A percentile compares a stretch with the other conserved stretches of the same genome.
These are phyloP conservation scores for Hippophae rhamnoides DNA, from an alignment of 306 rosid genomes.

Conservation along the genomic window DNA sequence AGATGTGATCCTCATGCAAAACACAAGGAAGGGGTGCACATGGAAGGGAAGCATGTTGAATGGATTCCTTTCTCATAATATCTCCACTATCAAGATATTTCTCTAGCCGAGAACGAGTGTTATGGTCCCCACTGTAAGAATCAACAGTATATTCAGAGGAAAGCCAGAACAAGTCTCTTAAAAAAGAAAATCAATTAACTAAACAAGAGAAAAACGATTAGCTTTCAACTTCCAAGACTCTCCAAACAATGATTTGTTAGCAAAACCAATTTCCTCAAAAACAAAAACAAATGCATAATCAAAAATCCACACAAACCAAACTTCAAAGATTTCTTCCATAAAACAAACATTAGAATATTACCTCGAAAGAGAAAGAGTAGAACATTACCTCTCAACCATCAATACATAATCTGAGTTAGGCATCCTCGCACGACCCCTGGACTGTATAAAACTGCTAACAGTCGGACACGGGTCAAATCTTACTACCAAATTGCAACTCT, in stretches of 20 bases:
- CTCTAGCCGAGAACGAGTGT: constrained; percentile 46
- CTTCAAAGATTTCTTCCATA: background rate
- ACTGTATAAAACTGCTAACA: constrained; percentile 83
- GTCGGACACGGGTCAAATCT: constrained; percentile 83
- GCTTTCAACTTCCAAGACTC: no score
- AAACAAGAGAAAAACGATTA: background rate
- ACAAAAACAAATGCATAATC: background rate
- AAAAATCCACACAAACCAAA: background rate
- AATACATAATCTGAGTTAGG: constrained; percentile 60
- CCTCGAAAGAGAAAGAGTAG: background rate
- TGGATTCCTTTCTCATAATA: constrained; percentile 60
- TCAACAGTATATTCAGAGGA: background rate
- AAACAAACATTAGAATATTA: no score
- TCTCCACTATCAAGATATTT: constrained; percentile 55
- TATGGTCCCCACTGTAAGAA: constrained; percentile 49
- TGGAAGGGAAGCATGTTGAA: constrained; percentile 52
- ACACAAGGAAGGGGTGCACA: constrained; percentile 36
- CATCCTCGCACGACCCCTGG: constrained; percentile 87
- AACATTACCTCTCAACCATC: constrained; percentile 59
- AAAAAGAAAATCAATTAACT: background rate
- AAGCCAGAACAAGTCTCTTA: background rate
- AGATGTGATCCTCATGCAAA: constrained; percentile 28
- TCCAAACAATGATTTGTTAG: no score
- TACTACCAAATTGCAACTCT: constrained; percentile 76
- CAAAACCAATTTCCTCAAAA: background rate